Evolutionary conservation across 208 protist species (phyloP).

Genomic region (Leptomonas seymouri): DNA sequence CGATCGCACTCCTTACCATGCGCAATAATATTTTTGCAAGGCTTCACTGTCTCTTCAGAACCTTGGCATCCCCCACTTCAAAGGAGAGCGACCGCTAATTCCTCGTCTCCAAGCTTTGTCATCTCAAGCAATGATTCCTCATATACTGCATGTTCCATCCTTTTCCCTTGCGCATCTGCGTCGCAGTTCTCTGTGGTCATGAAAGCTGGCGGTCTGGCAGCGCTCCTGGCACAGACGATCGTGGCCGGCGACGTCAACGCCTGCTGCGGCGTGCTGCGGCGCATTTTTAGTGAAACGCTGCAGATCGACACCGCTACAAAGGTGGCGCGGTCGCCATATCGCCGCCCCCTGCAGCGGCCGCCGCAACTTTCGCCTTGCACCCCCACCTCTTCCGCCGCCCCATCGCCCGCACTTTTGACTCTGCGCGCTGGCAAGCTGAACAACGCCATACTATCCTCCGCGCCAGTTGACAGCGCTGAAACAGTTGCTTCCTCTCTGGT

Average conservation of each 20-base stretch:
- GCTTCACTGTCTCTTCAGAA: no score
- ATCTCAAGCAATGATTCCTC: no score
- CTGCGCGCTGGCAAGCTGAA: not conserved
- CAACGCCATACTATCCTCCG: not conserved
- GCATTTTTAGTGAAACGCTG: constrained; percentile 65
- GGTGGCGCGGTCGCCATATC: not conserved
- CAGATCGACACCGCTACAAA: constrained; percentile 1
- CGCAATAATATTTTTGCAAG: no score
- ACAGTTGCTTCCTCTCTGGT: not conserved
- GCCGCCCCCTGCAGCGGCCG: not conserved
- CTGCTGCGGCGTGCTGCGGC: constrained; percentile 78
- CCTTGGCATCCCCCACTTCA: not conserved
- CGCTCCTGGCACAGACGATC: constrained; percentile 55
- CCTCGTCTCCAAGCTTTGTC: no score
- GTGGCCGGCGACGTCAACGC: constrained; percentile 75
- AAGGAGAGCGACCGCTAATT: no score
- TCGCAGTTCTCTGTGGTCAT: constrained; percentile 16
- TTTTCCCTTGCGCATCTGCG: not conserved
- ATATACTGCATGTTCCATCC: not conserved
- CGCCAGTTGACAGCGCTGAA: not conserved
- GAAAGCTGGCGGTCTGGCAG: constrained; percentile 48
- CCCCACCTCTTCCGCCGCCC: not conserved
- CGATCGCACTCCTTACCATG: no score
- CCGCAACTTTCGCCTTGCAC: not conserved
- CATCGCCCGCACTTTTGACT: not conserved